Evolutionary conservation across 2,329 filamentous ascomycete genomes (phyloP).

Genomic region (Emmonsia crescens): DNA sequence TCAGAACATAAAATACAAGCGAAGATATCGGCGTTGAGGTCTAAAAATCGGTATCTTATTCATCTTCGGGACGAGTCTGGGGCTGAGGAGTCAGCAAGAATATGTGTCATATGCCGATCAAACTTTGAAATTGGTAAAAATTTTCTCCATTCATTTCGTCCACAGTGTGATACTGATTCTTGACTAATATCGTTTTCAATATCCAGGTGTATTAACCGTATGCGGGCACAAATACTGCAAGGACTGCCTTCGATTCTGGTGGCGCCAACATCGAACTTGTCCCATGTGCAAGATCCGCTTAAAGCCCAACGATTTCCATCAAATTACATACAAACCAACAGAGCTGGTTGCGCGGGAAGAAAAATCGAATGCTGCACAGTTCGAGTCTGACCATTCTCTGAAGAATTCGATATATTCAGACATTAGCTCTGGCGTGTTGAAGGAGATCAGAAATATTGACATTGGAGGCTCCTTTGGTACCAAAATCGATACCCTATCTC

Average conservation of each 20-base stretch:
- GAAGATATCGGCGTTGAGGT: slow-evolving; percentile 52
- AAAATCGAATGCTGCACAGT: slow-evolving; percentile 19
- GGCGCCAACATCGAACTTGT: slow-evolving; percentile 60
- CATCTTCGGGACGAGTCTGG: slow-evolving; percentile 52
- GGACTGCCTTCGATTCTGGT: slow-evolving; percentile 75
- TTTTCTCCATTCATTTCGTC: slow-evolving; percentile 24
- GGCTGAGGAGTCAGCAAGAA: slow-evolving; percentile 48
- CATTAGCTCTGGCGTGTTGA: slow-evolving; percentile 59
- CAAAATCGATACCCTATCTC: slow-evolving; percentile 73
- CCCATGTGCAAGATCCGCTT: slow-evolving; percentile 72
- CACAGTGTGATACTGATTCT: slow-evolving; percentile 9
- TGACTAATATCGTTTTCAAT: neutral
- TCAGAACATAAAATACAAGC: slow-evolving; percentile 44
- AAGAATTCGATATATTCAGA: slow-evolving; percentile 59
- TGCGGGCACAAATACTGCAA: slow-evolving; percentile 92
- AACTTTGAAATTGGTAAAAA: slow-evolving; percentile 68
- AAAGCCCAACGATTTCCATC: slow-evolving; percentile 58
- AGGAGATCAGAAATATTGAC: slow-evolving; percentile 72
- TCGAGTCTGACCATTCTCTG: slow-evolving; percentile 20
- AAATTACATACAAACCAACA: slow-evolving; percentile 72
- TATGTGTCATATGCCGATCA: slow-evolving; percentile 78
- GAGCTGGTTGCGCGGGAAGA: slow-evolving; percentile 57
- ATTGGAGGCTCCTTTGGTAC: slow-evolving; percentile 68
- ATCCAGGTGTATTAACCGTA: slow-evolving; percentile 47
- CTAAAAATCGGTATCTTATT: slow-evolving; percentile 66